Evolutionary conservation across 2,329 filamentous ascomycete genomes (phyloP), one percentile per base, ranked within the genome.

Genomic region (Elsinoe arachidis): DNA sequence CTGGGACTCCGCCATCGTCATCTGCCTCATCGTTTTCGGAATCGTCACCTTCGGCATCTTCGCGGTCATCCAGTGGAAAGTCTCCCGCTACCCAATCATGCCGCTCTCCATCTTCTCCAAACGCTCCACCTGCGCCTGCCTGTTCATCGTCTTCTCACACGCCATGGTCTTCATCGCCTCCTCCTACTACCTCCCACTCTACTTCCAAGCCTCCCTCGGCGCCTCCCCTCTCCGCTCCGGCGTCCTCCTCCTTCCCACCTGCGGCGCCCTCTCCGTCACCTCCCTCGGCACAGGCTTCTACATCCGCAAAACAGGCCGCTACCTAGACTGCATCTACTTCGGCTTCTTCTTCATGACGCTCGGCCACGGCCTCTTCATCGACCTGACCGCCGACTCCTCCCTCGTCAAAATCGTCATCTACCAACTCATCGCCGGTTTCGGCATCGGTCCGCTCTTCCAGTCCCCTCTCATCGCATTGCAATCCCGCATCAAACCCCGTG

Each of bases 141-240:
- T 90, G 12, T 70, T 73, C 2, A 76, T 87, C 43, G 85, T 83
- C 63, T 89, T 90, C 72, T 78, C 81, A 61, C 88, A 95, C 69
- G 85, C 85, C 44, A 80, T 85, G 63, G 83, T 87, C 62, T 92
- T 92, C 75, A 90, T 92, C 66, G 81, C 85, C 0, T 83, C 81
- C 30, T 83, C 81, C 61, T 95, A 92, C 76, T 95, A 87, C 73
- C 77, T 95, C 3, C 89, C 89, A 0, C 78, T 95, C 2, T 96
- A 95, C 75, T 92, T 90, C 72, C 89, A 95, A 72, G 80, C 85
- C 54, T 83, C 88, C 54, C 77, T 88, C 43, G 80, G 86, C 52
- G 82, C 82, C 1, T 78, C 79, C 0, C 85, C 88, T 0, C 80
- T 91, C 35, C 73, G 86, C 30, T 87, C 84, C 1, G 89, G 89